phyloP scores from a whole-genome alignment of 495 filamentous ascomycete species.

The Lasiosphaeria ovina region DNA sequence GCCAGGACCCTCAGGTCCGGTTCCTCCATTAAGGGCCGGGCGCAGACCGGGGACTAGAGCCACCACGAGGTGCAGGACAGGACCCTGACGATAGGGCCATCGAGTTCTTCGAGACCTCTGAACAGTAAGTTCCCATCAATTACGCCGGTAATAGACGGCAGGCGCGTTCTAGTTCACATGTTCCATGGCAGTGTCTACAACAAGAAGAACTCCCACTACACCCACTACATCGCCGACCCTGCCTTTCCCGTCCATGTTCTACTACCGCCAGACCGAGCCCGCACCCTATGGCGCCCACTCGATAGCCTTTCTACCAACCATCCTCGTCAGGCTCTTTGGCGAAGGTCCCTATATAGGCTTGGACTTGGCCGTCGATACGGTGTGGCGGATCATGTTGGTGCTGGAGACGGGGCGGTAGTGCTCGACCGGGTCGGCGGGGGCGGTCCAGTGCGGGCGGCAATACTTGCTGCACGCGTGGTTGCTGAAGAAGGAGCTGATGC shows the following conservation, averaged over 20 bases:
- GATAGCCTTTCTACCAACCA: too few species aligned
- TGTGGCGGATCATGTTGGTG: too few species aligned
- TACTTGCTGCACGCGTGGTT: too few species aligned
- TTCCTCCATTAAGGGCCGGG: too few species aligned
- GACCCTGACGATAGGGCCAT: conserved; percentile 46
- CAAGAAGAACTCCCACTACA: conserved; percentile 88
- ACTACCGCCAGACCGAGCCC: conserved; percentile 84
- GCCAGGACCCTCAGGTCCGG: too few species aligned
- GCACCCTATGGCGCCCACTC: conserved; percentile 77
- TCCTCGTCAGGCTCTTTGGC: too few species aligned
- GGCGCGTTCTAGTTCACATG: conserved; percentile 16
- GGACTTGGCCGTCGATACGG: too few species aligned
- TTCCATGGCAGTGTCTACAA: conserved; percentile 69
- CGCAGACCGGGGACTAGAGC: too few species aligned
- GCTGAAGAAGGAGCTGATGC: conserved; percentile 38
- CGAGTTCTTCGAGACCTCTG: conserved; percentile 60
- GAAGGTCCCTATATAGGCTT: too few species aligned
- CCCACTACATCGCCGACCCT: conserved; percentile 84
- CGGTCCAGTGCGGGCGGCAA: too few species aligned
- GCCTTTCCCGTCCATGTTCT: conserved; percentile 81
- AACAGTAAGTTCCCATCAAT: conserved; percentile 52
- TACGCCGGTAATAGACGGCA: neutral
- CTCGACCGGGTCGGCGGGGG: too few species aligned
- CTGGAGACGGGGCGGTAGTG: too few species aligned
- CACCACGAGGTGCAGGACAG: conserved; percentile 48